Conservation (phyloP, 768 basidiomycete genomes). For the Leucosporidium creatinivorum region DNA sequence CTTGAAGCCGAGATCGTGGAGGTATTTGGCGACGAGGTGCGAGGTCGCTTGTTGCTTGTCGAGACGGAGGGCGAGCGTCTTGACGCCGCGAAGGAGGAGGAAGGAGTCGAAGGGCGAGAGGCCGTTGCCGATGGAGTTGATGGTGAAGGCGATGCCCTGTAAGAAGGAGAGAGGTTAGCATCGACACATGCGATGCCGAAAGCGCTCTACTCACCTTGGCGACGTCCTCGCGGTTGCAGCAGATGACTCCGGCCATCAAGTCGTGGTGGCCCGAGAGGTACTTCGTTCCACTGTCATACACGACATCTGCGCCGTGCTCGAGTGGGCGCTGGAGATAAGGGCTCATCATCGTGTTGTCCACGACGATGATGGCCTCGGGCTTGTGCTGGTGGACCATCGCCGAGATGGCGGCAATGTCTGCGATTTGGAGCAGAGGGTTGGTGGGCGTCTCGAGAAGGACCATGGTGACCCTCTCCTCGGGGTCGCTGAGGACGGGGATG, state of each 20-base stretch:
- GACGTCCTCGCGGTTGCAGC: slow-evolving; percentile 82
- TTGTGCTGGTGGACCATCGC: slow-evolving; percentile 73
- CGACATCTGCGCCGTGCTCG: slow-evolving; percentile 91
- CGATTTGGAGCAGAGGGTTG: slow-evolving; percentile 92
- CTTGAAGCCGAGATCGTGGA: slow-evolving; percentile 73
- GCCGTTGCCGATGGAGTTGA: slow-evolving; percentile 90
- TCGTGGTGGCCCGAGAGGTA: slow-evolving; percentile 98
- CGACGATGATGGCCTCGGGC: slow-evolving; percentile 72
- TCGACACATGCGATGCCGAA: too few relatives aligned
- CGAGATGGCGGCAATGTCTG: slow-evolving; percentile 75
- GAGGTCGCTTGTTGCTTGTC: slow-evolving; percentile 83
- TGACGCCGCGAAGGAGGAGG: slow-evolving; percentile 87
- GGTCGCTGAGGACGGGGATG: slow-evolving; percentile 53
- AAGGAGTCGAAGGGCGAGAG: slow-evolving; percentile 94
- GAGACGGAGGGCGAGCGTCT: slow-evolving; percentile 93
- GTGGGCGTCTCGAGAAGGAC: slow-evolving; percentile 95
- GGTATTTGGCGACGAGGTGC: slow-evolving; percentile 74
- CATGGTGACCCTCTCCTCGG: slow-evolving; percentile 51
- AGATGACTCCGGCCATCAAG: slow-evolving; percentile 94
- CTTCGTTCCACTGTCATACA: slow-evolving; percentile 96
- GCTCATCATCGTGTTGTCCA: slow-evolving; percentile 99
- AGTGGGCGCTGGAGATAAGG: slow-evolving; percentile 92
- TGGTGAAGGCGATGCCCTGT: slow-evolving; percentile 78
- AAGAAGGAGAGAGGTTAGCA: not conserved
- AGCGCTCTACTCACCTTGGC: slow-evolving; percentile 55